These are phyloP conservation scores for Fistulinella prunicolor DNA, from an alignment of 768 basidiomycete genomes.

Conservation along the genomic window DNA sequence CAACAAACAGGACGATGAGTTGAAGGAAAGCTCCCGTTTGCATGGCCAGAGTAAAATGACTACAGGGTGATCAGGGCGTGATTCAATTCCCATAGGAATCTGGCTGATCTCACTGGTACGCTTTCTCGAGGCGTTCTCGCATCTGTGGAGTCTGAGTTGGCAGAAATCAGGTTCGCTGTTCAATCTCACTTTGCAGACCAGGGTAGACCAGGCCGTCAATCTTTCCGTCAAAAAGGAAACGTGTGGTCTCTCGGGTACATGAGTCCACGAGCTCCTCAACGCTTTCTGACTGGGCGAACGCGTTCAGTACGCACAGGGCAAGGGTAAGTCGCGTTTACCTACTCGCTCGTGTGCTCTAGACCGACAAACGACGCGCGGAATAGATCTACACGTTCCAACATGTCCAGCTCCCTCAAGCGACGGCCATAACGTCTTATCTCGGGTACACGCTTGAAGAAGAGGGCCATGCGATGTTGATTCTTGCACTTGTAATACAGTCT, in stretches of 20 bases:
- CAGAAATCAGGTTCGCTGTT: background rate
- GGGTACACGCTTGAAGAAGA: slow-evolving; percentile 63
- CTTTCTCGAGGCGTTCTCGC: slow-evolving; percentile 42
- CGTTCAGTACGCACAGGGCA: background rate
- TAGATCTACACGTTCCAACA: slow-evolving; percentile 22
- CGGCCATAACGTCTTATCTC: slow-evolving; percentile 53
- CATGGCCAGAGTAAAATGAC: slow-evolving; percentile 61
- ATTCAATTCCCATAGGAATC: background rate
- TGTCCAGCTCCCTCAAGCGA: slow-evolving; percentile 17
- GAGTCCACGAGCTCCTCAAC: slow-evolving; percentile 63
- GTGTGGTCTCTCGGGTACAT: slow-evolving; percentile 43
- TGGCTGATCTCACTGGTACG: slow-evolving; percentile 47
- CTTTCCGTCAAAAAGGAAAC: slow-evolving; percentile 37
- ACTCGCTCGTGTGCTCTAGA: slow-evolving; percentile 25
- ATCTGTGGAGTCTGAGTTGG: slow-evolving; percentile 36
- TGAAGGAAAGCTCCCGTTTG: slow-evolving; percentile 74
- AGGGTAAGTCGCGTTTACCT: background rate
- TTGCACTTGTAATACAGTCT: slow-evolving; percentile 76
- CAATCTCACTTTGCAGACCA: slow-evolving; percentile 48
- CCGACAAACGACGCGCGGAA: slow-evolving; percentile 31
- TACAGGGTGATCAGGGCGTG: slow-evolving; percentile 25
- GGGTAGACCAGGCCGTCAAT: slow-evolving; percentile 31
- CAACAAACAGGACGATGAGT: slow-evolving; percentile 57
- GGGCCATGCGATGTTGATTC: slow-evolving; percentile 51
- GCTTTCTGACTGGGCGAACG: slow-evolving; percentile 41